phyloP scores from a whole-genome alignment of 176 grass and related monocot genomes.

The Neostapfia colusana region DNA sequence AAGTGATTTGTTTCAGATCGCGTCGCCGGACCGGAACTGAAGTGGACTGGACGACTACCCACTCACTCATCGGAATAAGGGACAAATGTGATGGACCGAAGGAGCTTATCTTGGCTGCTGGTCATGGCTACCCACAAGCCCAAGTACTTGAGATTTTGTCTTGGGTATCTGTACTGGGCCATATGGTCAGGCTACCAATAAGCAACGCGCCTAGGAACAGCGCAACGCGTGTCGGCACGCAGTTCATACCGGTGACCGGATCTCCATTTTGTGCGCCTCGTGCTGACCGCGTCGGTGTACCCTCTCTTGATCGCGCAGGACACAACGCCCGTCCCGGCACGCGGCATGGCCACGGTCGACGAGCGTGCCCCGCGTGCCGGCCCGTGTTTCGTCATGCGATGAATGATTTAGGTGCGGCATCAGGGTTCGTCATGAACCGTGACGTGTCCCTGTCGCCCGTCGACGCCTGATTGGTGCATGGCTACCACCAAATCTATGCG shows the following conservation, averaged over 20 bases:
- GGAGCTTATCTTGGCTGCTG: too few relatives aligned
- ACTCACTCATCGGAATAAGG: too few relatives aligned
- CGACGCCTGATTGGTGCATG: not conserved
- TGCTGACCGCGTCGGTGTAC: too few relatives aligned
- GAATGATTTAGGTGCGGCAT: not conserved
- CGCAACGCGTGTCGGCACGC: too few relatives aligned
- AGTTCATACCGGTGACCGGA: too few relatives aligned
- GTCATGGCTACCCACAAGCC: too few relatives aligned
- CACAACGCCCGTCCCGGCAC: not conserved
- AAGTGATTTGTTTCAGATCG: too few relatives aligned
- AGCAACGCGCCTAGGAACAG: not conserved
- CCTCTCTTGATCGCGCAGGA: too few relatives aligned
- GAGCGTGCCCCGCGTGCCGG: not conserved
- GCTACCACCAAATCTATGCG: not conserved
- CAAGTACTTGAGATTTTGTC: not conserved
- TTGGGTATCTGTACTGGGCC: not conserved
- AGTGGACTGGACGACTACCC: not conserved
- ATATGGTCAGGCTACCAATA: not conserved
- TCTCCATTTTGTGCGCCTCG: too few relatives aligned
- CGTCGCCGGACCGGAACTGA: not conserved
- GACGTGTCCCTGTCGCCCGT: not conserved
- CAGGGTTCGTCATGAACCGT: not conserved
- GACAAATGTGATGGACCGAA: not conserved
- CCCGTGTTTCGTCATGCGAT: not conserved
- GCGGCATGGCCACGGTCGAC: not conserved